Conservation (phyloP, 169 alveolate species). For the Eimeria praecox region DNA sequence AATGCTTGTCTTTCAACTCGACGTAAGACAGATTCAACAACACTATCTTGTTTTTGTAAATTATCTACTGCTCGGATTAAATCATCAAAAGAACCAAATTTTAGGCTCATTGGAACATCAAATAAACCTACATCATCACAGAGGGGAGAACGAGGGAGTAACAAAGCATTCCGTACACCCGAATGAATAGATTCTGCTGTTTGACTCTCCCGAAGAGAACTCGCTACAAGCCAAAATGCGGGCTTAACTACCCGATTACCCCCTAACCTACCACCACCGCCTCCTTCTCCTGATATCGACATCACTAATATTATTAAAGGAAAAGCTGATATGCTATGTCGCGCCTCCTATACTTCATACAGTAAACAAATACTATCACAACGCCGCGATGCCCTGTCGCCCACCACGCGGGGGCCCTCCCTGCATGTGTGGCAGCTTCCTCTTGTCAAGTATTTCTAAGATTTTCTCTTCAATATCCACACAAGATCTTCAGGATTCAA, state of each 20-base stretch:
- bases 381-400: too few species aligned
- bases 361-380: not conserved
- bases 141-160: slow-evolving; percentile 53
- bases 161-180: not conserved
- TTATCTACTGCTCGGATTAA: slow-evolving; percentile 85
- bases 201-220: slow-evolving; percentile 22
- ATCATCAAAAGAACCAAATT: slow-evolving; percentile 89
- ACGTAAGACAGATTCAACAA: slow-evolving; percentile 87
- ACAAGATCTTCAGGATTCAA: not conserved
- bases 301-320: not conserved
- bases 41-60: slow-evolving; percentile 85
- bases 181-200: slow-evolving; percentile 17
- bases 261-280: not conserved
- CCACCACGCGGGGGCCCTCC: not conserved
- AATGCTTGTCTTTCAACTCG: slow-evolving; percentile 86
- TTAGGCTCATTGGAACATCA: slow-evolving; percentile 86
- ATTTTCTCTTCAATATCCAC: not conserved
- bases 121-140: slow-evolving; percentile 85
- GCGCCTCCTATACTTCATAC: not conserved
- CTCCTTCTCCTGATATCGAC: not conserved
- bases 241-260: not conserved
- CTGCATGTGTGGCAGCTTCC: not conserved
- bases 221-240: slow-evolving; percentile 36
- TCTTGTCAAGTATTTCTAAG: not conserved
- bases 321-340: not conserved